phyloP scores from a whole-genome alignment of 345 rosid species.

The Syzygium jambos region DNA sequence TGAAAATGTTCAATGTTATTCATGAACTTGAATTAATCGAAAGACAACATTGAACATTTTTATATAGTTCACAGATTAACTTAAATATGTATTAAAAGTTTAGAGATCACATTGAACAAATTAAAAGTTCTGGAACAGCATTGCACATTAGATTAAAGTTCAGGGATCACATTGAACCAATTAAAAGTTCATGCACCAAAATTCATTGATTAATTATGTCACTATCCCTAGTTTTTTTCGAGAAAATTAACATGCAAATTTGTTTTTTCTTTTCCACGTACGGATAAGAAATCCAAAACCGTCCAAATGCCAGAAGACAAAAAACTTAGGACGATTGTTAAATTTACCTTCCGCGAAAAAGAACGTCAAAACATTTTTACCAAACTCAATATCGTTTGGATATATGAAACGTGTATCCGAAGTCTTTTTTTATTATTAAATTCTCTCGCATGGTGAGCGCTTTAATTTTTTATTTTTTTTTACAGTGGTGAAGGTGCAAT shows the following conservation, averaged over 20 bases:
- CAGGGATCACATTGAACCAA: too few species aligned
- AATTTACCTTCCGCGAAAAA: accelerated
- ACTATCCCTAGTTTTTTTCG: accelerated
- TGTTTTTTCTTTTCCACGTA: not conserved
- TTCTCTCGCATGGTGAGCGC: not conserved
- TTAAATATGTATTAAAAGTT: too few species aligned
- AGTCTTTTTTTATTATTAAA: not conserved
- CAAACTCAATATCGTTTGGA: not conserved
- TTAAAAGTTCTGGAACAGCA: too few species aligned
- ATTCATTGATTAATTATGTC: too few species aligned
- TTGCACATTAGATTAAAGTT: too few species aligned
- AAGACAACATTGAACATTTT: too few species aligned
- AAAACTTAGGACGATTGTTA: not conserved
- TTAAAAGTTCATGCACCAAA: too few species aligned
- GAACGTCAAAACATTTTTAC: too few species aligned
- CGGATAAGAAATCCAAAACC: accelerated
- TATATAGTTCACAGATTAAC: too few species aligned
- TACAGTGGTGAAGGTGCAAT: not conserved
- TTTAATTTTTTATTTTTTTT: not conserved
- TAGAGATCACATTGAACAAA: too few species aligned
- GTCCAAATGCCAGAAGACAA: not conserved
- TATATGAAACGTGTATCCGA: not conserved
- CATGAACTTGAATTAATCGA: too few species aligned
- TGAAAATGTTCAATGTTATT: too few species aligned
- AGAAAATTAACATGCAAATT: not conserved